These are phyloP conservation scores for Hypoxylon cercidicola DNA, from an alignment of 495 filamentous ascomycete species.

Conservation along the genomic window DNA sequence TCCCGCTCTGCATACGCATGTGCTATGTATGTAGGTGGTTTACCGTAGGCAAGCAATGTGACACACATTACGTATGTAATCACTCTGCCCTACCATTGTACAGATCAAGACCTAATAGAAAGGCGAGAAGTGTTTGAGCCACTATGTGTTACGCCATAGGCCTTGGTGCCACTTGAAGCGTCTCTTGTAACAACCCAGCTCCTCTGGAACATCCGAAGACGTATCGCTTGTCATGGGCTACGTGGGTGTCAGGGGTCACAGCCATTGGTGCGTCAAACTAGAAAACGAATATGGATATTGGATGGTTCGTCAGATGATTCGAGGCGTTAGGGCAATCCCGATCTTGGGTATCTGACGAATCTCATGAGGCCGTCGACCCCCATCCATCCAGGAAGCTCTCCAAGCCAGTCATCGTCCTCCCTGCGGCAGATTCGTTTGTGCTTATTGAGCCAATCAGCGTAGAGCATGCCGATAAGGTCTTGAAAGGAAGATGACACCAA, in stretches of 20 bases:
- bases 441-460: constrained; percentile 10
- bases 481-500: constrained; percentile 1
- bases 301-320: constrained; percentile 46
- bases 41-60: constrained; percentile 19
- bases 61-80: constrained; percentile 28
- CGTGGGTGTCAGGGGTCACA: constrained; percentile 26
- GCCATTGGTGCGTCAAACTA: constrained; percentile 33
- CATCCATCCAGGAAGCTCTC: constrained; percentile 14
- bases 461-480: background rate
- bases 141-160: constrained; percentile 13
- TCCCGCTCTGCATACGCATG: constrained; percentile 41
- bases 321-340: constrained; percentile 12
- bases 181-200: constrained; percentile 54
- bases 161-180: constrained; percentile 58
- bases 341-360: constrained; percentile 9
- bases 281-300: constrained; percentile 40
- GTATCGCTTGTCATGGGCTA: constrained; percentile 15
- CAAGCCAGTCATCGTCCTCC: constrained; percentile 22
- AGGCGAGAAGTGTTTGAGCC: no score
- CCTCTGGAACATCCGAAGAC: constrained; percentile 52
- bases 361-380: background rate
- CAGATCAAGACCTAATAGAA: no score
- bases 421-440: constrained; percentile 4
- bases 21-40: constrained; percentile 12
- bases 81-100: background rate